phyloP scores from a whole-genome alignment of 2,329 filamentous ascomycete species.

The Neopestalotiopsis clavispora region DNA sequence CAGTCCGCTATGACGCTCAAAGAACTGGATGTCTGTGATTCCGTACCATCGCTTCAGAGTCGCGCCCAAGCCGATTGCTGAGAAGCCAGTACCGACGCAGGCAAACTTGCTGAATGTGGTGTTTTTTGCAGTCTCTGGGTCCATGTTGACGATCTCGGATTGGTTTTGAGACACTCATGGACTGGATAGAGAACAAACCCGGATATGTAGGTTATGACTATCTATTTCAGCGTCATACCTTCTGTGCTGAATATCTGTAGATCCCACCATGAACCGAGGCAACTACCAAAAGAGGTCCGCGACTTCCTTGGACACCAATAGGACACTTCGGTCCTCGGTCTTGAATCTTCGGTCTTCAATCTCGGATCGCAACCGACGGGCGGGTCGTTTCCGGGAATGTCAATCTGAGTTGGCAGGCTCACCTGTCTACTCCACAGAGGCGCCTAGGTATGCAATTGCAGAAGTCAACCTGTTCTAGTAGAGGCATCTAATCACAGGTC shows the following conservation, averaged over 20 bases:
- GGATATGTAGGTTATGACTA: too few species aligned
- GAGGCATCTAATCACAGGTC: too few species aligned
- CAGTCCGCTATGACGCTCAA: conserved; percentile 60
- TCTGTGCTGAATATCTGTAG: background rate
- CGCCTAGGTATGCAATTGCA: too few species aligned
- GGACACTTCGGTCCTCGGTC: background rate
- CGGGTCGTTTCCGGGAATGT: background rate
- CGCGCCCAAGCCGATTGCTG: conserved; percentile 65
- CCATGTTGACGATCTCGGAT: background rate
- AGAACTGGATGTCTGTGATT: conserved; percentile 64
- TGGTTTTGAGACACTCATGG: background rate
- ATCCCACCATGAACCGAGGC: background rate
- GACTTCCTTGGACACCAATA: background rate
- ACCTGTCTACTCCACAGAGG: too few species aligned
- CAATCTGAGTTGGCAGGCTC: too few species aligned
- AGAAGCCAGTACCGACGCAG: conserved; percentile 63
- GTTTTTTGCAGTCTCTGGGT: background rate
- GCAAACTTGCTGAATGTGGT: conserved; percentile 8
- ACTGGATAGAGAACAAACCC: background rate
- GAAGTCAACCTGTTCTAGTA: too few species aligned
- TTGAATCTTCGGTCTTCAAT: background rate
- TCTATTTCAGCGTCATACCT: background rate
- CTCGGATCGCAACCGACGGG: background rate
- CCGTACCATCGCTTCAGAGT: conserved; percentile 61
- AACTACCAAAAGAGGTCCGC: background rate